These are phyloP conservation scores for Eimeria acervulina DNA, from an alignment of 169 alveolate genomes.

Conservation along the genomic window DNA sequence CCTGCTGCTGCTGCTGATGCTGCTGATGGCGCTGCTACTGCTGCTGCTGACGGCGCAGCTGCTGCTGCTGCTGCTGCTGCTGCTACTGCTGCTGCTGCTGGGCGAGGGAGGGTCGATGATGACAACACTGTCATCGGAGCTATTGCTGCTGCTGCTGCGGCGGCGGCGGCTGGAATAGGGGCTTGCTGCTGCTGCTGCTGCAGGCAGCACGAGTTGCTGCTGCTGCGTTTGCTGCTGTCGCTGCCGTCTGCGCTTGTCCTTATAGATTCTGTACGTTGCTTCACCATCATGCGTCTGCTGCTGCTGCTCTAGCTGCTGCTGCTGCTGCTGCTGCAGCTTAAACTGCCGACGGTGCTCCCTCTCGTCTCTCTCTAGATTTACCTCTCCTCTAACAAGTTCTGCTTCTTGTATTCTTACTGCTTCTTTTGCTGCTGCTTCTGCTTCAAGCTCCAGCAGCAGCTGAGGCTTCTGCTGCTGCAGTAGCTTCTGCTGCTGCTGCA, in stretches of 20 bases:
- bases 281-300: conserved; percentile 9
- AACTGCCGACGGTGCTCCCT: conserved; percentile 74
- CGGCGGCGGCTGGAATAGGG: background rate
- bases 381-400: conserved; percentile 40
- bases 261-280: background rate
- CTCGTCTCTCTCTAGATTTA: conserved; percentile 47
- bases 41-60: background rate
- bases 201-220: conserved; percentile 1
- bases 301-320: conserved; percentile 53
- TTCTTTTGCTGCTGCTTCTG: conserved; percentile 29
- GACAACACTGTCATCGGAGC: conserved; percentile 19
- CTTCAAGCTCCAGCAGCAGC: conserved; percentile 60
- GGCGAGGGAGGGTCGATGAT: conserved; percentile 35
- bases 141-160: conserved; percentile 1
- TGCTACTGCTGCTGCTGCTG: background rate
- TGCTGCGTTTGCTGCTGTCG: conserved; percentile 41
- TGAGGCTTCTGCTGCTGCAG: conserved; percentile 49
- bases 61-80: conserved; percentile 26
- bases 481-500: conserved; percentile 41
- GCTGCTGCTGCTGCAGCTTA: conserved; percentile 64
- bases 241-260: conserved; percentile 22
- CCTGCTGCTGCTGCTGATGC: conserved; percentile 33
- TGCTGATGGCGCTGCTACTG: background rate
- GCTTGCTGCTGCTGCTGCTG: background rate
- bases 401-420: conserved; percentile 6